Evolutionary conservation across 2,329 filamentous ascomycete genomes (phyloP), one percentile per base, ranked within the genome.

Genomic region (Hysterium pulicare): DNA sequence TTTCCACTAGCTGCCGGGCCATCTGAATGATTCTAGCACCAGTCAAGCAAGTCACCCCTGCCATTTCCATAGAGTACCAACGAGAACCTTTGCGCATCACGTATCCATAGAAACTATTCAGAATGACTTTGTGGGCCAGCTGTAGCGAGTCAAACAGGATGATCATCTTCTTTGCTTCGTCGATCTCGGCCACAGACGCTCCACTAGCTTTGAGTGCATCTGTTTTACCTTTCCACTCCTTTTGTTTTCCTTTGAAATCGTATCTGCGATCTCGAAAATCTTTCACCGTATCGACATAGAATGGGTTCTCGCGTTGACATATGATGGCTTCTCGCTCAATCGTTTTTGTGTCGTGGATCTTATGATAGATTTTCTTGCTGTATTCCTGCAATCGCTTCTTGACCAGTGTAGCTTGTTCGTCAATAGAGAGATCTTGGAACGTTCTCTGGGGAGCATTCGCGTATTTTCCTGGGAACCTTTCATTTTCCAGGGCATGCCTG

Each of bases 1-100:
- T 81, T 63, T 98, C 93, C 3, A 98, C 91, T 2, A 98, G 78
- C 56, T 93, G 85, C 59, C 91, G 82, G 15, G 93, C 94, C 78
- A 98, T 83, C 61, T 98, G 93, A 64, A 98, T 98, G 62, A 98
- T 98, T 32, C 84, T 87, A 23, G 93, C 93, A 48, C 93, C 93
- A 1, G 93, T 98, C 65, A 98, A 73, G 71, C 93, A 98, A 32
- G 93, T 98, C 4, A 98, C 93, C 55, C 93, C 93, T 13, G 94
- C 93, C 93, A 98, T 98, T 65, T 98, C 93, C 79, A 98, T 84
- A 15, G 93, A 98, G 64, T 98, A 98, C 93, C 93, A 98, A 42
- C 93, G 83, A 28, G 93, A 98, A 24, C 93, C 93, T 66, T 98
- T 98, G 72, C 93, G 80, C 93, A 98, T 98, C 65, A 97, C 93